These are phyloP conservation scores for Purshia tridentata DNA, from an alignment of 306 rosid species.

Conservation along the genomic window DNA sequence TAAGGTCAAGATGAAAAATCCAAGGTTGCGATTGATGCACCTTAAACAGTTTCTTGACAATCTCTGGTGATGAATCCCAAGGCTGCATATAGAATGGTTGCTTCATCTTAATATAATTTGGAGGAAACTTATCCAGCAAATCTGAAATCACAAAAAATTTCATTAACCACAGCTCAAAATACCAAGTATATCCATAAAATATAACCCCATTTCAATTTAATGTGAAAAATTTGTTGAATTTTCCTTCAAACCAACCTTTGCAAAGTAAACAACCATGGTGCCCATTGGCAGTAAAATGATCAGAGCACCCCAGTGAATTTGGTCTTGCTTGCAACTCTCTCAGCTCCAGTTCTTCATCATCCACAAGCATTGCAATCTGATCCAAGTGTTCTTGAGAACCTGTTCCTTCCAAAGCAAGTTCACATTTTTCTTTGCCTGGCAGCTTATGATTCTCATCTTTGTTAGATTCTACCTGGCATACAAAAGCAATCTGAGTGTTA, in stretches of 20 bases:
- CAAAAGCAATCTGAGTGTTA: conserved; percentile 26
- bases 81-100: conserved; percentile 80
- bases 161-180: conserved; percentile 3
- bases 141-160: conserved; percentile 46
- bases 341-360: conserved; percentile 89
- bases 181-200: not conserved
- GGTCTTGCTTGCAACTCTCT: conserved; percentile 62
- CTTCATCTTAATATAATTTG: conserved; percentile 84
- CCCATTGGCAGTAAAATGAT: conserved; percentile 56
- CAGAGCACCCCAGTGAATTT: conserved; percentile 43
- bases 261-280: conserved; percentile 69
- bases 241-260: conserved; percentile 56
- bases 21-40: conserved; percentile 33
- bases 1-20: no score
- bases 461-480: conserved; percentile 53
- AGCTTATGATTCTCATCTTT: conserved; percentile 37
- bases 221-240: not conserved
- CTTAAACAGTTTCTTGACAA: conserved; percentile 88
- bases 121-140: conserved; percentile 77
- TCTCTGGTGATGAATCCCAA: conserved; percentile 82
- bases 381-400: conserved; percentile 42
- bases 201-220: not conserved
- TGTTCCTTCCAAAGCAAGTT: conserved; percentile 56
- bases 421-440: conserved; percentile 50
- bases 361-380: conserved; percentile 60